Base-by-base conservation (phyloP, 2,329 filamentous ascomycete species). In the Canariomyces notabilis region DNA sequence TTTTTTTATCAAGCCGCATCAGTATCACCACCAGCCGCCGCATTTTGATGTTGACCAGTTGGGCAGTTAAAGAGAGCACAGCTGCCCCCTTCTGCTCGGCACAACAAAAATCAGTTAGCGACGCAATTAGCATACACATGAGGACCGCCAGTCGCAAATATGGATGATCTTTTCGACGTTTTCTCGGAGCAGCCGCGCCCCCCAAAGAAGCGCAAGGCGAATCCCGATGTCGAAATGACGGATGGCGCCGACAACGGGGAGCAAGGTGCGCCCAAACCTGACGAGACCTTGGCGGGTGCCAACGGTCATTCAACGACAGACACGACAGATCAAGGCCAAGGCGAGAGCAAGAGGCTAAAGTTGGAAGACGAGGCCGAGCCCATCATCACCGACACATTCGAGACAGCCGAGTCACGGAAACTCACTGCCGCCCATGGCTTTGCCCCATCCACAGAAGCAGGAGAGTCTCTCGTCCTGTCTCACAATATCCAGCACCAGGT, bases 401-500 rank as follows among this genome's bases (percentile, higher is more conserved):
- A 97, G 71, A 97, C 93, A 11, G 90, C 93, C 62, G 83, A 95
- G 69, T 94, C 90, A 53, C 79, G 91, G 74, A 88, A 97, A 67
- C 79, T 98, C 32, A 88, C 86, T 18, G 85, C 84, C 20, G 85
- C 88, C 5, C 81, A 83, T 23, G 89, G 87, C 7, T 75, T 82
- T 45, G 71, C 77, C 14, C 55, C 75, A 73, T 50, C 81, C 76
- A 50, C 74, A 67, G 64, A 80, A 54, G 85, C 89, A 44, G 72
- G 76, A 12, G 26, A 29, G 21, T 80, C 85, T 5, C 80, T 98
- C 21, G 84, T 95, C 18, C 70, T 98, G 42, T 91, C 89, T 37
- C 94, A 98, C 72, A 95, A 98, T 71, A 95, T 98, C 59, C 90
- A 95, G 68, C 93, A 98, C 74, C 91, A 98, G 69, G 93, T 97